Evolutionary conservation across 257 asterid species (phyloP).

Genomic region (Phtheirospermum japonicum): DNA sequence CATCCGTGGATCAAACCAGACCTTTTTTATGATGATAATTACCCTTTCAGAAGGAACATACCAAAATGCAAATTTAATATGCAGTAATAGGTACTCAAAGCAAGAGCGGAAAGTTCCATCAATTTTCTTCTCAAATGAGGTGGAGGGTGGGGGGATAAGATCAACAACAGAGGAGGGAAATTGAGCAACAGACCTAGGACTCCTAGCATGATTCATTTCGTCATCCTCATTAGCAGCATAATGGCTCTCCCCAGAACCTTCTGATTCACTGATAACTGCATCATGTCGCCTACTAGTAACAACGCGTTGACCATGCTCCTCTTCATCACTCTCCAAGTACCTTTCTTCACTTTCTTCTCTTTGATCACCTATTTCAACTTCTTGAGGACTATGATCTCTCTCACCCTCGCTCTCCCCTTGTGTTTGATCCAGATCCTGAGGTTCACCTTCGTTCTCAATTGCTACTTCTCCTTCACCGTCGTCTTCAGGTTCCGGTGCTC

Average conservation of each 20-base stretch:
- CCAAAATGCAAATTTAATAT: background rate
- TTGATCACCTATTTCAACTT: conserved; percentile 68
- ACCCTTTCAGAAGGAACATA: background rate
- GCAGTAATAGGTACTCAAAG: conserved; percentile 7
- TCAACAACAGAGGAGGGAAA: background rate
- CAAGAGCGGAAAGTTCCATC: background rate
- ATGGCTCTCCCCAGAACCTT: conserved; percentile 76
- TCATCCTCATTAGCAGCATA: conserved; percentile 75
- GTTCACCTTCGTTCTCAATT: conserved; percentile 74
- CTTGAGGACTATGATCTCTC: conserved; percentile 79
- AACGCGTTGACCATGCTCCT: conserved; percentile 61
- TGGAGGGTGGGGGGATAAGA: background rate
- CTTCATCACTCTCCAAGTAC: conserved; percentile 78
- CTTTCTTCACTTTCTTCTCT: conserved; percentile 80
- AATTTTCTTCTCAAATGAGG: background rate
- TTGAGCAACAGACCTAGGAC: conserved; percentile 50
- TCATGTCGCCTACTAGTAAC: conserved; percentile 76
- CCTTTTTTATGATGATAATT: background rate
- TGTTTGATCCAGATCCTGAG: conserved; percentile 52
- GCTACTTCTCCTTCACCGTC: conserved; percentile 73
- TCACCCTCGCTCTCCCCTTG: conserved; percentile 83
- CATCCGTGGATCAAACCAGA: background rate
- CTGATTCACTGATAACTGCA: conserved; percentile 72
- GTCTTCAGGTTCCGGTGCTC: conserved; percentile 60
- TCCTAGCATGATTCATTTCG: conserved; percentile 73